phyloP scores from a whole-genome alignment of 1,284 basidiomycete species.

The Microbotryomycetes sp. region DNA sequence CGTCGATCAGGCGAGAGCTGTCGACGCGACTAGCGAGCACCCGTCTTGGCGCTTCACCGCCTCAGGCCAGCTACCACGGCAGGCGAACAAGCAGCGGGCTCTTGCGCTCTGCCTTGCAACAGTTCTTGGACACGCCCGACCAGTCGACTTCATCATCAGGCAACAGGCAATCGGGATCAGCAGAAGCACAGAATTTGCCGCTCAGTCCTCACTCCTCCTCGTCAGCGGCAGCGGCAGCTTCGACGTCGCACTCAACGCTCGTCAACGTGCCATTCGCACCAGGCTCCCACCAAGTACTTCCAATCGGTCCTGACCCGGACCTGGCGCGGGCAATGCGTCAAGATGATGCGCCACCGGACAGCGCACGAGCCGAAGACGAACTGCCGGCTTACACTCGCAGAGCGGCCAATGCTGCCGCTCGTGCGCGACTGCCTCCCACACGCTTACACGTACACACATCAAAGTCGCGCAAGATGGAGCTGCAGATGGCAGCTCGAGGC shows the following conservation, averaged over 20 bases:
- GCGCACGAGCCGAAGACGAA: no score
- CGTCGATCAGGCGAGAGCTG: no score
- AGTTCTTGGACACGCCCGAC: background rate
- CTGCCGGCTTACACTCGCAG: background rate
- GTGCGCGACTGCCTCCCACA: background rate
- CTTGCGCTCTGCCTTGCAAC: background rate
- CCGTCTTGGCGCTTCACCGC: no score
- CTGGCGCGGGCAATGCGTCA: no score
- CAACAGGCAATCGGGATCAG: no score
- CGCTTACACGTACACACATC: conserved; percentile 6
- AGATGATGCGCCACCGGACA: no score
- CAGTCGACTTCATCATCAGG: background rate
- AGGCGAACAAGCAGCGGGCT: no score
- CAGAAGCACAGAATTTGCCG: no score
- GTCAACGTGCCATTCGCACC: background rate
- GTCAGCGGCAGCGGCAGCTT: no score
- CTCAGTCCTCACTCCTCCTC: background rate
- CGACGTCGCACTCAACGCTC: background rate
- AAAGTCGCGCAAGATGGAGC: conserved; percentile 9
- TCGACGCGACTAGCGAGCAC: no score
- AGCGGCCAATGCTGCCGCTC: background rate
- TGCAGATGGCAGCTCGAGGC: conserved; percentile 15
- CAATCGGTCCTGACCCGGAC: background rate
- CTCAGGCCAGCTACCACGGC: background rate
- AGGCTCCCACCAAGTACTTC: background rate